phyloP scores from a whole-genome alignment of 305 asterid genomes.

The Solanum hybrid region DNA sequence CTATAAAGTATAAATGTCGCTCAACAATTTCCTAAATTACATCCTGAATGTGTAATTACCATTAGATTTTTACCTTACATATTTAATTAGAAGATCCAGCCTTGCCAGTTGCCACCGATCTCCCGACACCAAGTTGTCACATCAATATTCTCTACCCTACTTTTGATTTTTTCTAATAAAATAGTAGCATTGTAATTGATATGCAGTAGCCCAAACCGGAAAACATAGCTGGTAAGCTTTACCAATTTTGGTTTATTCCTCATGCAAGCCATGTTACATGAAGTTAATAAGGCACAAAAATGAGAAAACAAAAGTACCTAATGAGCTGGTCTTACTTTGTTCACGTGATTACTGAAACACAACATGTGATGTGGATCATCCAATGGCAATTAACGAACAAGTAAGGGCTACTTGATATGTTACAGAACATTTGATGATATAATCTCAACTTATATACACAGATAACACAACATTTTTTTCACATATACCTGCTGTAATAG shows the following conservation, averaged over 20 bases:
- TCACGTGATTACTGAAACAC: constrained; percentile 1
- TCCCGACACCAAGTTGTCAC: background rate
- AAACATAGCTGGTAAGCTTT: background rate
- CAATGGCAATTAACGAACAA: background rate
- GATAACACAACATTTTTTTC: background rate
- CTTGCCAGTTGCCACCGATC: background rate
- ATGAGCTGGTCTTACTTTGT: background rate
- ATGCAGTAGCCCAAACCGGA: background rate
- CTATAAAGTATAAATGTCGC: background rate
- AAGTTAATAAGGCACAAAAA: background rate
- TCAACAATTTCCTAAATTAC: background rate
- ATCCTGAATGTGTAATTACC: background rate
- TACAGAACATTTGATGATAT: background rate
- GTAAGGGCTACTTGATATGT: background rate
- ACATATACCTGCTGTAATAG: background rate
- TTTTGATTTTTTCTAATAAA: background rate
- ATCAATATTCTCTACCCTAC: background rate
- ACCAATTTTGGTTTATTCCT: background rate
- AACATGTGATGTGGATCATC: background rate
- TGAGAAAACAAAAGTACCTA: background rate
- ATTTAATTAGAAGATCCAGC: background rate
- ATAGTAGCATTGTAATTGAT: background rate
- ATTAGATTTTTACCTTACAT: background rate
- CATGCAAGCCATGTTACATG: constrained; percentile 2
- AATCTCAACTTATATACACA: background rate